Conservation (phyloP, 2,329 filamentous ascomycete genomes). For the Rhinocladiella mackenziei region DNA sequence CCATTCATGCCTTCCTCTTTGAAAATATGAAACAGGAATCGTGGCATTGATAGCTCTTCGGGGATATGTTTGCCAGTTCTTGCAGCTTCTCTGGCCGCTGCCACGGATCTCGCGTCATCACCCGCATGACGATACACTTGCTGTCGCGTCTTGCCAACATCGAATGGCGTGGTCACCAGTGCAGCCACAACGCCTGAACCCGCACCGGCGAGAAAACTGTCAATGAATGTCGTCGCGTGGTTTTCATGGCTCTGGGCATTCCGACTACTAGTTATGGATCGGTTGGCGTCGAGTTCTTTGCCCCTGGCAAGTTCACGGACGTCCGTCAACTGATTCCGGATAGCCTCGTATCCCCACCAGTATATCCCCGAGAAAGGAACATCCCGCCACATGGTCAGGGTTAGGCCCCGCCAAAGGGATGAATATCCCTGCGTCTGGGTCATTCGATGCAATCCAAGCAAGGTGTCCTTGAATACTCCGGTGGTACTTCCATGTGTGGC, state of each 20-base stretch:
- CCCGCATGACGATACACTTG: slow-evolving; percentile 69
- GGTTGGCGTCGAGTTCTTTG: slow-evolving; percentile 39
- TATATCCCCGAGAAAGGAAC: slow-evolving; percentile 96
- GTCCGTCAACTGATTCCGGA: slow-evolving; percentile 68
- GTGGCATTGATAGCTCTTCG: slow-evolving; percentile 73
- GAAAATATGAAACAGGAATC: slow-evolving; percentile 88
- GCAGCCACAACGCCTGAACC: slow-evolving; percentile 79
- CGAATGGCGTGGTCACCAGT: slow-evolving; percentile 87
- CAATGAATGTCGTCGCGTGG: slow-evolving; percentile 72
- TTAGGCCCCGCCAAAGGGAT: slow-evolving; percentile 85
- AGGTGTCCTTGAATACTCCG: slow-evolving; percentile 72
- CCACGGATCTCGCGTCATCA: slow-evolving; percentile 34
- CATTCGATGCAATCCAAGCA: slow-evolving; percentile 73
- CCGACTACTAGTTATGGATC: slow-evolving; percentile 39
- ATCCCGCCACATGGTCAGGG: slow-evolving; percentile 89
- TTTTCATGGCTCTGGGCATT: slow-evolving; percentile 61
- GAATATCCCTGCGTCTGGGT: slow-evolving; percentile 70
- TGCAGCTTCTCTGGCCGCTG: slow-evolving; percentile 18
- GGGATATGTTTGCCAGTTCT: slow-evolving; percentile 44
- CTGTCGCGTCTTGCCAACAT: slow-evolving; percentile 93
- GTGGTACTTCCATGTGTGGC: slow-evolving; percentile 59
- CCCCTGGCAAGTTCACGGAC: slow-evolving; percentile 54
- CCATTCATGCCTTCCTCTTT: slow-evolving; percentile 74
- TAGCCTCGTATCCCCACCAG: slow-evolving; percentile 95
- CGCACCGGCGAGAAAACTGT: slow-evolving; percentile 85